A percentile compares a stretch with the other conserved stretches of the same genome.
These are phyloP conservation scores for Agaricales sp. DNA, from an alignment of 1,284 basidiomycete species.

Conservation along the genomic window DNA sequence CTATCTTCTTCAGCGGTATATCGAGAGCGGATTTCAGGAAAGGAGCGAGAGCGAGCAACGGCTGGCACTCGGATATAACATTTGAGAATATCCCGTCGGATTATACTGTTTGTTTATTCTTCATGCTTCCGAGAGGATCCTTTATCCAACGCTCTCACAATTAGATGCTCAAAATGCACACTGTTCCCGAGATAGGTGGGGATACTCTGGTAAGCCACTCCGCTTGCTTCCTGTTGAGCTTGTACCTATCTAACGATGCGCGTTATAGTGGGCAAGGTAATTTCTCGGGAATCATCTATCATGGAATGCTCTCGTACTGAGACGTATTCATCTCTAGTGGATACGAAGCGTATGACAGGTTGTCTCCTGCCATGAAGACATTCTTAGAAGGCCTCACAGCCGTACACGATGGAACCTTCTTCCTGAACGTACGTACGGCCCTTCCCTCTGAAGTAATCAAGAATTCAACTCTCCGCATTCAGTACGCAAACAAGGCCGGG, in stretches of 20 bases:
- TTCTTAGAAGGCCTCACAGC: constrained; percentile 55
- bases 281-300: neutral
- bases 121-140: neutral
- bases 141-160: too few species aligned
- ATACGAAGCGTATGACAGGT: constrained; percentile 55
- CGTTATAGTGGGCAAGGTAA: neutral
- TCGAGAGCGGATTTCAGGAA: constrained; percentile 22
- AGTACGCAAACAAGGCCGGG: constrained; percentile 20
- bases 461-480: neutral
- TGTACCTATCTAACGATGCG: neutral
- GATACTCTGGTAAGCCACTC: constrained; percentile 33
- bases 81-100: constrained; percentile 63
- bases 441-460: neutral
- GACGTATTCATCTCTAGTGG: too few species aligned
- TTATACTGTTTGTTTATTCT: constrained; percentile 32
- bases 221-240: too few species aligned
- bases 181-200: constrained; percentile 40
- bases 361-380: constrained; percentile 43
- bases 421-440: constrained; percentile 27
- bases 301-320: too few species aligned
- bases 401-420: constrained; percentile 42
- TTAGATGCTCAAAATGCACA: constrained; percentile 51
- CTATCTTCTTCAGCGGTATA: constrained; percentile 23
- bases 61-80: constrained; percentile 59
- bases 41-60: constrained; percentile 25